A percentile compares a stretch with the other conserved stretches of the same genome.
Conservation (phyloP, 257 asterid genomes). For the Nicotiana tabacum region DNA sequence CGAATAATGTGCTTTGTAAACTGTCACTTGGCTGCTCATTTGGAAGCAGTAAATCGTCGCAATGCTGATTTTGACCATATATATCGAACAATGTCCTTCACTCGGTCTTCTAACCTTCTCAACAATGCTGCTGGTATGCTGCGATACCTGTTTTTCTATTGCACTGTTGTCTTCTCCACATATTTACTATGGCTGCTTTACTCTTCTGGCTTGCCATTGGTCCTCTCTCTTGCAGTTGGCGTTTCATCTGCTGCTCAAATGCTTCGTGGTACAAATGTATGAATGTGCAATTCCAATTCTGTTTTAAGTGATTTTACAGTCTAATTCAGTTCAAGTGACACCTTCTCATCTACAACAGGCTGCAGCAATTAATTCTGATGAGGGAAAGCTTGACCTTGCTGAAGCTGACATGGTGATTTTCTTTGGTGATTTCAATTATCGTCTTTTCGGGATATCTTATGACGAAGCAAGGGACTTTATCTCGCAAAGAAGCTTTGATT, state of each 20-base stretch:
- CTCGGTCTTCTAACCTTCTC: constrained; percentile 51
- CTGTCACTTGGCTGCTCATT: constrained; percentile 95
- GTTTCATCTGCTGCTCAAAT: constrained; percentile 83
- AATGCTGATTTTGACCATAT: constrained; percentile 92
- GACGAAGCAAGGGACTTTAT: constrained; percentile 97
- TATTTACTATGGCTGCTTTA: constrained; percentile 65
- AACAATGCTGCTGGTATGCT: constrained; percentile 80
- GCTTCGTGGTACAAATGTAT: constrained; percentile 67
- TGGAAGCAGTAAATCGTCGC: constrained; percentile 85
- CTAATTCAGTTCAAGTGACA: background rate
- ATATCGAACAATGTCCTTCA: constrained; percentile 70
- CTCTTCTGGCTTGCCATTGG: constrained; percentile 72
- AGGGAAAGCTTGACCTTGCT: constrained; percentile 83
- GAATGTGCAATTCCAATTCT: constrained; percentile 1
- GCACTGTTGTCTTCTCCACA: constrained; percentile 64
- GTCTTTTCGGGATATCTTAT: constrained; percentile 88
- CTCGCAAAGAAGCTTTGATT: constrained; percentile 91
- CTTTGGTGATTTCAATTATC: constrained; percentile 90
- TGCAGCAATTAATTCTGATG: constrained; percentile 44
- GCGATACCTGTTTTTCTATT: constrained; percentile 55
- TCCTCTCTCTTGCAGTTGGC: constrained; percentile 79
- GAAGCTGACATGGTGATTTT: constrained; percentile 87
- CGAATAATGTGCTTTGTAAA: constrained; percentile 79
- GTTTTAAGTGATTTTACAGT: background rate
- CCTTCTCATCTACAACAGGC: constrained; percentile 28